Conservation (phyloP, 2,329 filamentous ascomycete genomes). For the Botrytis sinoallii region DNA sequence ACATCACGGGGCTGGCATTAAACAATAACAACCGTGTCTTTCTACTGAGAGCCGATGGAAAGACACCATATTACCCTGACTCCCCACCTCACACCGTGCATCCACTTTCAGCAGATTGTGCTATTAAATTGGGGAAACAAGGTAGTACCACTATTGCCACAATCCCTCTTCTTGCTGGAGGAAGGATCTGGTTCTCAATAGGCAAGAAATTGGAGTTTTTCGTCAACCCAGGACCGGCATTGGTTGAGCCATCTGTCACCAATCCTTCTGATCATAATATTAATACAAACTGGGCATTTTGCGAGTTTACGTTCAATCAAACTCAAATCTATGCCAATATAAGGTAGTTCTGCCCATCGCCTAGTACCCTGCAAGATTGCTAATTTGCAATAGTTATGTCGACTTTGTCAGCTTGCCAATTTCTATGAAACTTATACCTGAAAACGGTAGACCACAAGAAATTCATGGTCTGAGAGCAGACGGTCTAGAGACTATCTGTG, state of each 20-base stretch:
- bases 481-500: constrained; percentile 55
- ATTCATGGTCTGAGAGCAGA: constrained; percentile 54
- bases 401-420: constrained; percentile 71
- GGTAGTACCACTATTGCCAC: constrained; percentile 58
- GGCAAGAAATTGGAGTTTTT: constrained; percentile 61
- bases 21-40: constrained; percentile 58
- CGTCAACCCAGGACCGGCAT: constrained; percentile 63
- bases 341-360: not conserved
- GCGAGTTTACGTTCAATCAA: constrained; percentile 65
- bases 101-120: constrained; percentile 54
- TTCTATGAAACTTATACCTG: constrained; percentile 48
- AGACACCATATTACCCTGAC: constrained; percentile 60
- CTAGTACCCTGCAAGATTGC: not conserved
- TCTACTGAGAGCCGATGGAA: constrained; percentile 63
- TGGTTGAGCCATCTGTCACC: constrained; percentile 72
- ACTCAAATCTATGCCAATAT: constrained; percentile 65
- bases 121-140: constrained; percentile 60
- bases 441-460: constrained; percentile 44
- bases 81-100: constrained; percentile 52
- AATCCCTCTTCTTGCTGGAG: constrained; percentile 68
- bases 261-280: constrained; percentile 64
- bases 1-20: constrained; percentile 65
- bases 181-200: constrained; percentile 68
- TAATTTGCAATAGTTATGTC: constrained; percentile 52
- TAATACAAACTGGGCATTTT: constrained; percentile 61